Evolutionary conservation across 2,329 filamentous ascomycete species (phyloP).

Genomic region (Exophiala calicioides): DNA sequence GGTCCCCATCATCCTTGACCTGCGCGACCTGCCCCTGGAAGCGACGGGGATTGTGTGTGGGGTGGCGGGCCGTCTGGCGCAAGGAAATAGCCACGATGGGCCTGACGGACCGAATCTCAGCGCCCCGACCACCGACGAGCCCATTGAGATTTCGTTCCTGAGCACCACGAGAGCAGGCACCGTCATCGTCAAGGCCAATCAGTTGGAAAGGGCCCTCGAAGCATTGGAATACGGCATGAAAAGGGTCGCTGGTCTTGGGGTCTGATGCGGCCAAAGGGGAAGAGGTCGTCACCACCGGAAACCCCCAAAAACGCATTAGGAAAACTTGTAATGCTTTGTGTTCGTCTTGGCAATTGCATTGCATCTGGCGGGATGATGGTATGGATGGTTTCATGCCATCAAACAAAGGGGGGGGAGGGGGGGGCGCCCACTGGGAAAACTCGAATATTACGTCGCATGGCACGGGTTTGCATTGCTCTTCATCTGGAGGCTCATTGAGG

Average conservation of each 20-base stretch:
- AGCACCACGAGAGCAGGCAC: slow-evolving; percentile 86
- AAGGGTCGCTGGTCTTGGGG: slow-evolving; percentile 12
- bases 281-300: neutral
- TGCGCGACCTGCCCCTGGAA: slow-evolving; percentile 77
- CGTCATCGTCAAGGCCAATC: slow-evolving; percentile 77
- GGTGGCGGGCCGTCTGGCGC: slow-evolving; percentile 78
- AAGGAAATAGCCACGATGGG: slow-evolving; percentile 59
- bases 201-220: slow-evolving; percentile 70
- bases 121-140: slow-evolving; percentile 29
- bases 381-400: neutral
- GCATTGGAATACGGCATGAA: slow-evolving; percentile 56
- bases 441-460: neutral
- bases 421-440: neutral
- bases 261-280: no score
- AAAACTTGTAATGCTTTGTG: no score
- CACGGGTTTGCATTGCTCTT: no score
- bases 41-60: slow-evolving; percentile 95
- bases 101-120: slow-evolving; percentile 34
- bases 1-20: slow-evolving; percentile 84
- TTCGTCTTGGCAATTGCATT: no score
- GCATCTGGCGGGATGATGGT: slow-evolving; percentile 2
- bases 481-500: no score
- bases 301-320: neutral
- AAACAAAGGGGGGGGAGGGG: neutral
- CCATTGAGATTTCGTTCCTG: slow-evolving; percentile 82